Conservation (phyloP, 495 filamentous ascomycete species). For the Bacidia gigantensis region DNA sequence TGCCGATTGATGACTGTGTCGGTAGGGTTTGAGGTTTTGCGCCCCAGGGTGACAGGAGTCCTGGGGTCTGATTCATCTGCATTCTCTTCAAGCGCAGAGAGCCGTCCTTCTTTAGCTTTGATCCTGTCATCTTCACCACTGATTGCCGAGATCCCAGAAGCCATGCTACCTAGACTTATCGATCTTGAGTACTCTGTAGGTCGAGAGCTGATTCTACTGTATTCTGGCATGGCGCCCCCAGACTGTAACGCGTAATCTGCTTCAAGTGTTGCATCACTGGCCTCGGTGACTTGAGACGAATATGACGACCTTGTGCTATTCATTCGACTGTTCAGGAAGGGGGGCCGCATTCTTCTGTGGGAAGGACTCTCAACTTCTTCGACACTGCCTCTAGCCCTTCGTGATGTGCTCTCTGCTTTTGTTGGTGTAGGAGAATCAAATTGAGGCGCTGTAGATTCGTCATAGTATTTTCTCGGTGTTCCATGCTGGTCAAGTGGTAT, state of each 20-base stretch:
- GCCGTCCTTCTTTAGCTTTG: conserved; percentile 34
- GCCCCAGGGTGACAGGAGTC: conserved; percentile 28
- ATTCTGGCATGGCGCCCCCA: conserved; percentile 56
- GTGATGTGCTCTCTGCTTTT: conserved; percentile 4
- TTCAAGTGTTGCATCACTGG: conserved; percentile 59
- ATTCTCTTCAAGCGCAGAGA: conserved; percentile 46
- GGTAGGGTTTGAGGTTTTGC: conserved; percentile 45
- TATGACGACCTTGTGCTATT: conserved; percentile 65
- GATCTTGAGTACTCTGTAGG: conserved; percentile 50
- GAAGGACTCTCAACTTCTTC: neutral
- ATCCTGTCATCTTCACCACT: conserved; percentile 43
- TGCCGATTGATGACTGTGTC: conserved; percentile 84
- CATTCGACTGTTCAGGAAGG: conserved; percentile 58
- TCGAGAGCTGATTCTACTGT: conserved; percentile 36
- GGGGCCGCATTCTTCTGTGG: conserved; percentile 36
- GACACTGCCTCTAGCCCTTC: neutral
- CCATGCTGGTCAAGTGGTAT: conserved; percentile 19
- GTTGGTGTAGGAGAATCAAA: conserved; percentile 14
- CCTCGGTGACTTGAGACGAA: conserved; percentile 56
- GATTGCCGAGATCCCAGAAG: conserved; percentile 60
- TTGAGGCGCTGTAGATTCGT: conserved; percentile 6
- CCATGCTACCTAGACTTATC: conserved; percentile 85
- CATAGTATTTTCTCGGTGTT: conserved; percentile 20
- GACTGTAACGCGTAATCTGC: conserved; percentile 78
- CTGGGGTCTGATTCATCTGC: conserved; percentile 30